phyloP scores from a whole-genome alignment of 345 rosid species.

The Acer negundo region DNA sequence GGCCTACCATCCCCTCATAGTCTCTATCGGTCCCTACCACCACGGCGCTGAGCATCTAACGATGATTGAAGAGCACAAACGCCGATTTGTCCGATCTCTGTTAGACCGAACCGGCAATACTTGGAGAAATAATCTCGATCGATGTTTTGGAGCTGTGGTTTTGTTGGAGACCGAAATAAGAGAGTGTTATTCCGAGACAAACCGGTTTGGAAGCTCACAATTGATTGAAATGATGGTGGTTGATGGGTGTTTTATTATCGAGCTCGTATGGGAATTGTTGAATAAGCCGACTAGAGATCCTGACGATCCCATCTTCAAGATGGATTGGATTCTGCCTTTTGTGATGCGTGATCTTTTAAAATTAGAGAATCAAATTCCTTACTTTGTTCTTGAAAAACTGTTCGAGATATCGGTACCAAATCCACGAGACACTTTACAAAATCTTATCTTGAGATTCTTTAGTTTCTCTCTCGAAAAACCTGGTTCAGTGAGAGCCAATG shows the following conservation, averaged over 20 bases:
- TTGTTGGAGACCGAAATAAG: not conserved
- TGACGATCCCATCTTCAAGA: slow-evolving; percentile 20
- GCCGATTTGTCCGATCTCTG: slow-evolving; percentile 4
- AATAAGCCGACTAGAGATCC: not conserved
- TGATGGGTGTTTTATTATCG: slow-evolving; percentile 25
- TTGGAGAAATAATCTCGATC: not conserved
- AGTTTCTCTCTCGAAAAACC: slow-evolving; percentile 4
- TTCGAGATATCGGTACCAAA: not conserved
- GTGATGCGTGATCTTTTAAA: slow-evolving; percentile 23
- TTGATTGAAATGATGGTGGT: slow-evolving; percentile 23
- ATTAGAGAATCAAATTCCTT: slow-evolving; percentile 31
- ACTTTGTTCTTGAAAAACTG: slow-evolving; percentile 17
- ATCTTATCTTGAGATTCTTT: slow-evolving; percentile 7
- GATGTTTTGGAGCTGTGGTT: not conserved
- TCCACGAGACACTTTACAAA: not conserved
- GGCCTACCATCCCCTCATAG: slow-evolving; percentile 21
- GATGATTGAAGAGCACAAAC: slow-evolving; percentile 27
- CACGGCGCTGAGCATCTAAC: not conserved
- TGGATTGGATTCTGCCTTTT: slow-evolving; percentile 5
- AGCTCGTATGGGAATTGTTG: not conserved
- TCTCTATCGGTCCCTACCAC: slow-evolving; percentile 28
- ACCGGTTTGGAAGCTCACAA: not conserved
- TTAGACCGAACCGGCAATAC: not conserved
- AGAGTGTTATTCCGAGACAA: slow-evolving; percentile 16
- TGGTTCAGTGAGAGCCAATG: no score